Percentiles rank a stretch among this genome's conserved stretches.
These are phyloP conservation scores for Amanita brunnescens DNA, from an alignment of 768 basidiomycete species.

Conservation along the genomic window DNA sequence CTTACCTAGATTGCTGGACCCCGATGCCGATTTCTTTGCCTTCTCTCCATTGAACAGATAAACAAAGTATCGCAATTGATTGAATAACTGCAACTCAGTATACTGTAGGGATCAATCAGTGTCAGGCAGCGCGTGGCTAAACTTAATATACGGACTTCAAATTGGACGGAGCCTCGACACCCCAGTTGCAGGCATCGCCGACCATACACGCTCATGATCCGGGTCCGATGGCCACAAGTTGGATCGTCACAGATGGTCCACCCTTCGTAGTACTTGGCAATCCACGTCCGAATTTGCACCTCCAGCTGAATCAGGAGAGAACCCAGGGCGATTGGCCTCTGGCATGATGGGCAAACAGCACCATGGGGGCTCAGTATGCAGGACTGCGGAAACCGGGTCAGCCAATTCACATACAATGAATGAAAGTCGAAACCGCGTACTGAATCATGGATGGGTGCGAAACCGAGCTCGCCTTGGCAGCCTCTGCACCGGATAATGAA, in stretches of 20 bases:
- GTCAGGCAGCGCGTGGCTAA: neutral
- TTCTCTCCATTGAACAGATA: conserved; percentile 72
- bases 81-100: conserved; percentile 76
- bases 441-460: conserved; percentile 50
- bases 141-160: conserved; percentile 53
- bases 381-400: conserved; percentile 32
- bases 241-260: conserved; percentile 86
- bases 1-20: conserved; percentile 34
- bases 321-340: conserved; percentile 36
- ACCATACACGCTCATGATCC: conserved; percentile 92
- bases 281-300: conserved; percentile 67
- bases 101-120: conserved; percentile 42
- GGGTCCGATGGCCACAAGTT: conserved; percentile 76
- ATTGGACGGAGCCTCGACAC: conserved; percentile 62
- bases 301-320: conserved; percentile 84
- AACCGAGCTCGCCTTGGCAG: conserved; percentile 55
- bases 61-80: conserved; percentile 79
- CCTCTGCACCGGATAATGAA: conserved; percentile 70
- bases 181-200: conserved; percentile 63
- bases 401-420: neutral
- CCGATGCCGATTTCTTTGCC: conserved; percentile 42
- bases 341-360: conserved; percentile 63
- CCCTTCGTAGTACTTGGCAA: conserved; percentile 79
- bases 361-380: conserved; percentile 61
- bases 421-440: conserved; percentile 25